Evolutionary conservation across 257 asterid species (phyloP).

Genomic region (Scutellaria galericulata): DNA sequence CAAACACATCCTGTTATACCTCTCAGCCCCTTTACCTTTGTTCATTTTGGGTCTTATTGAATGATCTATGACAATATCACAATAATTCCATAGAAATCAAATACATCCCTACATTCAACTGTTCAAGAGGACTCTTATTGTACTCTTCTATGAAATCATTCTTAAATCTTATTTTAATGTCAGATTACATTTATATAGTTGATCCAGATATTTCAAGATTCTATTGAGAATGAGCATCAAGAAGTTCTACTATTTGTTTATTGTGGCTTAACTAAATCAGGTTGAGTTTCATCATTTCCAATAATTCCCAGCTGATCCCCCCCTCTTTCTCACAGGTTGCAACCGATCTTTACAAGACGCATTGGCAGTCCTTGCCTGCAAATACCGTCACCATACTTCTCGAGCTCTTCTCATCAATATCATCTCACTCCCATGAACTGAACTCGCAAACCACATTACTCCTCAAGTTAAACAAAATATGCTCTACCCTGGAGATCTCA

Average conservation of each 20-base stretch:
- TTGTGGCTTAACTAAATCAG: conserved; percentile 16
- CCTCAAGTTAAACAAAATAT: conserved; percentile 69
- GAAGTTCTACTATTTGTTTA: not conserved
- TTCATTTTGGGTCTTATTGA: not conserved
- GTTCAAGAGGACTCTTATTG: too few relatives aligned
- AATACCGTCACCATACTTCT: conserved; percentile 49
- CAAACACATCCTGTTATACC: not conserved
- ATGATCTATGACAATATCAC: not conserved
- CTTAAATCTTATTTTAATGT: not conserved
- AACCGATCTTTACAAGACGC: conserved; percentile 79
- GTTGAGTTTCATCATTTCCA: not conserved
- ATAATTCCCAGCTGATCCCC: conserved; percentile 25
- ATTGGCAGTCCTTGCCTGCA: conserved; percentile 56
- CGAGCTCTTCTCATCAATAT: conserved; percentile 59
- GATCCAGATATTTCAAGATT: conserved; percentile 8
- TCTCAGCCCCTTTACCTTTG: not conserved
- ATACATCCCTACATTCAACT: too few relatives aligned
- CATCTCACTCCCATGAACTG: conserved; percentile 78
- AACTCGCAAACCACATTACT: conserved; percentile 55
- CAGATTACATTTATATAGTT: not conserved
- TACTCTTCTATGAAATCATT: too few relatives aligned
- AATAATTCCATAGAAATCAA: too few relatives aligned
- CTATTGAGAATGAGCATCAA: not conserved
- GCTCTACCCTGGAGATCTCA: conserved; percentile 75
- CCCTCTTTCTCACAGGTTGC: conserved; percentile 58